Base-by-base conservation (phyloP, 305 asterid genomes). In the Solanum aculeatissimum region DNA sequence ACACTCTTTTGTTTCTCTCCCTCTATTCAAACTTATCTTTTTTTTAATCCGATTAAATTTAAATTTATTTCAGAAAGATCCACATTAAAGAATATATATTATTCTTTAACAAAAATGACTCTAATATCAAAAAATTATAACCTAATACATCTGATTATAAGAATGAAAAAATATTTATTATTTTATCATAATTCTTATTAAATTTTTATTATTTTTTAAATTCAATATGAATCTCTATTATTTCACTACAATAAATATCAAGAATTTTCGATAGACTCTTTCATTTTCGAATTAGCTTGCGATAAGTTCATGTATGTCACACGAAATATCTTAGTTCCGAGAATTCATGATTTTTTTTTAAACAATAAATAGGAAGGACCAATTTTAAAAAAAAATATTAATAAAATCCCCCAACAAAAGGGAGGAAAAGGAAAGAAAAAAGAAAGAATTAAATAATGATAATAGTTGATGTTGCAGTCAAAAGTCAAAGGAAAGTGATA, bases 21-120 rank as follows among this genome's bases (percentile, higher is more conserved):
- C 2, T 35, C 40, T 35, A 35, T 4, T 53, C 21, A 12, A n/a
- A 3, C 8, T 21, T n/a, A 9, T n/a, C 21, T 3, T 9, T 54
- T 54, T 53, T 2, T 2, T 5, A n/a, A n/a, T n/a, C n/a, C 10
- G 40, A 35, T 35, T 49, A 49, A 49, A 49, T 49, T 4, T 49
- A 4, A 5, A 58, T 21, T 58, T 58, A 21, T 57, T 1, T n/a
- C 0, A 1, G n/a, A 57, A 3, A 0, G 0, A 35, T 35, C 0
- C 19, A 55, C 0, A 1, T 54, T 18, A 1, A 2, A 53, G 60
- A 23, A 54, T 4, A 49, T 49, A 49, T 4, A 13, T 1, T 4
- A 4, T 11, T 13, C 14, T 14, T 3, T 18, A 54, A 54, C 1
- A 54, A 19, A 18, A 0, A 18, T 54, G 4, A 16, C 0, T 8